Evolutionary conservation across 2,329 filamentous ascomycete species (phyloP), one percentile per base, ranked within the genome.

Genomic region (Nigrospora sphaerica): DNA sequence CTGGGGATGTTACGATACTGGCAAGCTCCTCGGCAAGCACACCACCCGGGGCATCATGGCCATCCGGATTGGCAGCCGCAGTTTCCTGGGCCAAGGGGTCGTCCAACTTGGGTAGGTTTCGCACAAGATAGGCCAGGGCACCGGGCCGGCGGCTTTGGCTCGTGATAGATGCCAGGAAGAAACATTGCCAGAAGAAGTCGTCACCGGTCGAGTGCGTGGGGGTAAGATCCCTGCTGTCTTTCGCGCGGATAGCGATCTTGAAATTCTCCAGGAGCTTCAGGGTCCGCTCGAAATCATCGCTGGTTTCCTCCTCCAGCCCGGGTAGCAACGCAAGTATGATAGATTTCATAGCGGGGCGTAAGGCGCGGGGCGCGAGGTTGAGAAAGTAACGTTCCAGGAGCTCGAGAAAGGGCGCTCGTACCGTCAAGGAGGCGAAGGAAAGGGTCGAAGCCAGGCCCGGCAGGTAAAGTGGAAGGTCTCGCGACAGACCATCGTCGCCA

Each of bases 131-230:
- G 32, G 91, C 90, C 48, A 98, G 73, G 35, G 90, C 90, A 23
- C 93, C 93, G 52, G 88, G 83, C 46, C 93, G 82, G 50, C 92
- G 79, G 50, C 84, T 90, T 37, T 88, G 80, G 58, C 91, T 92
- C 1, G 93, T 96, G 49, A 98, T 93, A 16, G 88, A 86, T 11
- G 92, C 89, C 16, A 98, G 72, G 59, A 98, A 97, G 61, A 98
- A 86, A 63, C 90, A 96, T 68, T 98, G 93, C 93, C 93, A 98
- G 64, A 97, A 98, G 64, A 93, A 96, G 53, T 88, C 87, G 54
- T 91, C 88, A 11, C 83, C 82, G 10, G 75, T 75, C 39, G 71
- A 78, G 63, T 78, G 80, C 34, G 66, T 74, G 46, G 63, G 65
- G 32, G 67, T 79, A 52, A 73, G 73, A 45, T 66, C 69, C 52